Conservation (phyloP, 2,329 filamentous ascomycete genomes). For the Sarocladium kiliense region DNA sequence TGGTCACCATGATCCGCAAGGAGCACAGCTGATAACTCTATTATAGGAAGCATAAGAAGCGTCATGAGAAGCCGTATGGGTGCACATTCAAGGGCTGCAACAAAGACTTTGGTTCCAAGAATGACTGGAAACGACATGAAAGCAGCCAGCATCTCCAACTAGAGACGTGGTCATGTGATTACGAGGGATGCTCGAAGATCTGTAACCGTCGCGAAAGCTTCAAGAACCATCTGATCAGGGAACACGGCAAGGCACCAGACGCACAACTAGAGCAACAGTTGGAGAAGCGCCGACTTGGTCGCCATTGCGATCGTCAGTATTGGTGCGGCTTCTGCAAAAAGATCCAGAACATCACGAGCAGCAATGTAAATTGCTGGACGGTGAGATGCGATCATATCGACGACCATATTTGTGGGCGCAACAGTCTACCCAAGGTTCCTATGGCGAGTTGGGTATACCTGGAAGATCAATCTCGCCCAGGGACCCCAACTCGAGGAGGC, state of each 20-base stretch:
- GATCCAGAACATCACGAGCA: slow-evolving; percentile 39
- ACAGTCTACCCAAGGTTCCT: slow-evolving; percentile 20
- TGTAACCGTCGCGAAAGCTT: slow-evolving; percentile 57
- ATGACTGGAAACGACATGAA: slow-evolving; percentile 92
- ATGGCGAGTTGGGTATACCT: slow-evolving; percentile 2
- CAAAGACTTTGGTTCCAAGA: slow-evolving; percentile 83
- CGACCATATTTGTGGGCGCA: slow-evolving; percentile 57
- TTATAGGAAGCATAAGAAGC: slow-evolving; percentile 73
- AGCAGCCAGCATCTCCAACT: slow-evolving; percentile 68
- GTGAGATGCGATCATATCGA: slow-evolving; percentile 65
- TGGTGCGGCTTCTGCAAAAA: slow-evolving; percentile 82
- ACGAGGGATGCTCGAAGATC: slow-evolving; percentile 49
- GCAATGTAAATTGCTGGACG: slow-evolving; percentile 21
- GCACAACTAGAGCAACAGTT: slow-evolving; percentile 36
- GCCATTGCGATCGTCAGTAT: slow-evolving; percentile 60
- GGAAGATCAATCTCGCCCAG: not conserved
- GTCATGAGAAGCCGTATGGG: slow-evolving; percentile 74
- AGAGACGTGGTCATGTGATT: slow-evolving; percentile 67
- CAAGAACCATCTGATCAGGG: slow-evolving; percentile 51
- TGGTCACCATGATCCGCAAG: not conserved
- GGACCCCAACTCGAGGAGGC: not conserved
- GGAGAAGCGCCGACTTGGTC: slow-evolving; percentile 54
- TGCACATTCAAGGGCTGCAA: slow-evolving; percentile 69
- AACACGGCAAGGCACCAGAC: slow-evolving; percentile 34
- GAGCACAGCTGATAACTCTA: slow-evolving; percentile 12